A percentile compares a stretch with the other conserved stretches of the same genome.
These are phyloP conservation scores for Backusella macrospora DNA, from an alignment of 192 early-diverging fungal genomes.

Conservation along the genomic window DNA sequence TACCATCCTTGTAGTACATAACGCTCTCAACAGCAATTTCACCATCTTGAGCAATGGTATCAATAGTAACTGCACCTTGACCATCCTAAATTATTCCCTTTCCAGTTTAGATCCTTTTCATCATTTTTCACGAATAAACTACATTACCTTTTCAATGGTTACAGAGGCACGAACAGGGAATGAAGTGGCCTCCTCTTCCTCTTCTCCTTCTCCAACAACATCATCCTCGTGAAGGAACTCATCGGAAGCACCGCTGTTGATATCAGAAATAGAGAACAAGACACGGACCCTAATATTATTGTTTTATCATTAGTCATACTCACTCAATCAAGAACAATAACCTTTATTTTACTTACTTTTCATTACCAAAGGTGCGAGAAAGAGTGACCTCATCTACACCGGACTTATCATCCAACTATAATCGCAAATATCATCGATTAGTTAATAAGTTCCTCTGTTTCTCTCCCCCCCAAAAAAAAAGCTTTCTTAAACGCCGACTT, in stretches of 20 bases:
- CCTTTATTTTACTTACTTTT: conserved; percentile 63
- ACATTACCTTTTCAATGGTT: conserved; percentile 73
- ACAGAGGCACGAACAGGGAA: conserved; percentile 82
- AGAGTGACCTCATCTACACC: conserved; percentile 81
- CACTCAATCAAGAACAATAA: conserved; percentile 2
- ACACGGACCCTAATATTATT: conserved; percentile 70
- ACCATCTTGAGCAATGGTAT: conserved; percentile 81
- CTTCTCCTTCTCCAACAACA: conserved; percentile 55
- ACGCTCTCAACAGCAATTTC: conserved; percentile 86
- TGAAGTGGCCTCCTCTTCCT: conserved; percentile 58
- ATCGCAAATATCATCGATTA: not conserved
- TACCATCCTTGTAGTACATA: conserved; percentile 63
- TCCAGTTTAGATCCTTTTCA: not conserved
- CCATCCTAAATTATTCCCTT: conserved; percentile 47
- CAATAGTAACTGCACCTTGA: conserved; percentile 79
- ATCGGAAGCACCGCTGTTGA: conserved; percentile 76
- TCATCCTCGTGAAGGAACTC: conserved; percentile 61
- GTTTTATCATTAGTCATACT: not conserved
- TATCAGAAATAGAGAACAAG: conserved; percentile 83
- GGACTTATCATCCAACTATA: conserved; percentile 75
- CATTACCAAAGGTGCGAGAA: conserved; percentile 85
- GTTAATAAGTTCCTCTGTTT: not conserved
- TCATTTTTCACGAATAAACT: conserved; percentile 4
- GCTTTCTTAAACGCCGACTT: not conserved
- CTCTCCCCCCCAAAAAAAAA: not conserved